phyloP scores from a whole-genome alignment of 306 rosid genomes.

The Quercus parvula region DNA sequence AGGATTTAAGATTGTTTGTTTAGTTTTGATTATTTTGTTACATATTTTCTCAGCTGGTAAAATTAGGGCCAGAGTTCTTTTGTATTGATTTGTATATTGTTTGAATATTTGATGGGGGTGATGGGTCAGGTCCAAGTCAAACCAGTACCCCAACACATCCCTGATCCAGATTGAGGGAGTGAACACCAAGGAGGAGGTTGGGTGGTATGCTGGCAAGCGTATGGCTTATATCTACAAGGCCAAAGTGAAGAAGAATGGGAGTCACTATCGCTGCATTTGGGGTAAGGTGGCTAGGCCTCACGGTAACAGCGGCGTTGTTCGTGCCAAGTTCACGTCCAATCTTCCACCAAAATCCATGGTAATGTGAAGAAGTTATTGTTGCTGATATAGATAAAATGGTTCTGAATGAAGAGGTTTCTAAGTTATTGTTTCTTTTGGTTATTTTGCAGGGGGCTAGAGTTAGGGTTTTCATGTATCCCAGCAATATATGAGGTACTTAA shows the following conservation, averaged over 20 bases:
- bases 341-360: slow-evolving; percentile 95
- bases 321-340: slow-evolving; percentile 89
- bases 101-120: neutral
- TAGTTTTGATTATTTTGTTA: neutral
- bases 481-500: slow-evolving; percentile 69
- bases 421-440: slow-evolving; percentile 1
- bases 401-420: neutral
- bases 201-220: slow-evolving; percentile 79
- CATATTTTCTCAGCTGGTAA: neutral
- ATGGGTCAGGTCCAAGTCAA: slow-evolving; percentile 75
- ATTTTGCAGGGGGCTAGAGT: slow-evolving; percentile 72
- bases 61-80: neutral
- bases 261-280: slow-evolving; percentile 91
- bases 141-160: slow-evolving; percentile 87
- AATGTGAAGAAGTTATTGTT: neutral
- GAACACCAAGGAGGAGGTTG: slow-evolving; percentile 91
- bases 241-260: slow-evolving; percentile 77
- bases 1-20: neutral
- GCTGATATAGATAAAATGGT: neutral
- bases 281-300: slow-evolving; percentile 90
- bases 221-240: slow-evolving; percentile 93
- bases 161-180: slow-evolving; percentile 87
- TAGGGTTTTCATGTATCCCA: slow-evolving; percentile 90
- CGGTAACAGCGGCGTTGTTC: slow-evolving; percentile 87
- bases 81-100: neutral